Evolutionary conservation across 2,329 filamentous ascomycete species (phyloP), one percentile per base, ranked within the genome.

Genomic region (Fusarium drepaniforme): DNA sequence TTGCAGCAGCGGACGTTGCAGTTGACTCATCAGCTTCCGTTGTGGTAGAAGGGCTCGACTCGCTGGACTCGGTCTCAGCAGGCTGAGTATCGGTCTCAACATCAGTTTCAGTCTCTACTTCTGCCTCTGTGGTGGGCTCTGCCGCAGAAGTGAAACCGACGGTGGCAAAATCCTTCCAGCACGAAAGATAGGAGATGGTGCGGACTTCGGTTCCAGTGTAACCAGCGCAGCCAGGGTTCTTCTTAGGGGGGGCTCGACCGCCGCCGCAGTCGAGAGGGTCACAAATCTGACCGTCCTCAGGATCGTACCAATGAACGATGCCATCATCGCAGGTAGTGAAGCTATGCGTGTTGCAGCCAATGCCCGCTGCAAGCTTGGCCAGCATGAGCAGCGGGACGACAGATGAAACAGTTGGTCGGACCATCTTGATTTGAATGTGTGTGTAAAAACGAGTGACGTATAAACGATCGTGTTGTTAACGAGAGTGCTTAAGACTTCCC

Each of bases 241-340:
- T 85, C 80, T 86, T 89, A 35, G 85, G 84, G 1, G 88, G 88
- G 25, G 87, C 88, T 57, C 85, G 84, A 16, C 88, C 88, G 57
- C 88, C 88, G 35, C 88, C 88, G 73, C 88, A 90, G 82, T 90
- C 88, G 60, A 88, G 82, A 71, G 85, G 78, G 16, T 85, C 83
- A 81, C 88, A 90, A 75, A 89, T 82, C 77, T 89, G 86, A 70
- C 88, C 87, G 49, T 83, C 88, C 53, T 82, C 84, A 0, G 88
- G 88, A 30, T 88, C 86, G 74, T 86, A 89, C 77, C 77, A 80
- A 35, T 80, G 78, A 1, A 78, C 78, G 28, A 80, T 80, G n/a
- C 64, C 67, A 12, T 80, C 78, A 2, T 69, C 63, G 51, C 75
- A 77, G 28, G 61, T 68, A 15, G 72, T 75, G 28, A n/a, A 77